Evolutionary conservation across 2,329 filamentous ascomycete genomes (phyloP).

Genomic region (Sclerotinia nivalis): DNA sequence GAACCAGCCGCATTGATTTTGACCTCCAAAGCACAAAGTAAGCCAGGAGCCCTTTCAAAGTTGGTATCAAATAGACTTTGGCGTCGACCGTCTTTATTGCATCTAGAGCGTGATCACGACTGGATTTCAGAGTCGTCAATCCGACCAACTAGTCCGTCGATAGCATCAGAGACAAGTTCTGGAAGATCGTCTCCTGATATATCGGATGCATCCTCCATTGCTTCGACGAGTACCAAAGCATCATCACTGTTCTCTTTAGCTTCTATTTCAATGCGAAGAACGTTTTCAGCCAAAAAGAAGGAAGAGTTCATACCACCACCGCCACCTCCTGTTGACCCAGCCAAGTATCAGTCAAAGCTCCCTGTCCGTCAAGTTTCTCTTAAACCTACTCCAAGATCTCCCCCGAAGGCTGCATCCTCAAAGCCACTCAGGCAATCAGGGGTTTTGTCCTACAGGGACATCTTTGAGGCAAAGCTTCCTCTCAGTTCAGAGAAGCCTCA

Average conservation of each 20-base stretch:
- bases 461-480: conserved; percentile 31
- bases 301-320: conserved; percentile 12
- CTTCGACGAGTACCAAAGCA: conserved; percentile 40
- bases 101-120: conserved; percentile 31
- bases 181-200: conserved; percentile 35
- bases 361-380: conserved; percentile 27
- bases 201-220: conserved; percentile 39
- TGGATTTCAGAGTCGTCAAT: conserved; percentile 42
- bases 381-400: not conserved
- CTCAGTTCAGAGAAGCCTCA: conserved; percentile 16
- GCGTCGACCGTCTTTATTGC: conserved; percentile 26
- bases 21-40: conserved; percentile 31
- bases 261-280: conserved; percentile 24
- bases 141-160: conserved; percentile 37
- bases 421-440: conserved; percentile 34
- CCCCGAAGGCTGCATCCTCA: not conserved
- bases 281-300: conserved; percentile 29
- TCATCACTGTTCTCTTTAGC: conserved; percentile 33
- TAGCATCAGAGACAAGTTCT: conserved; percentile 38
- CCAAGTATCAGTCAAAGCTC: conserved; percentile 28
- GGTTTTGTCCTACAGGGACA: conserved; percentile 34
- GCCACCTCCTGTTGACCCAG: conserved; percentile 27
- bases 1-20: conserved; percentile 36
- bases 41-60: conserved; percentile 18
- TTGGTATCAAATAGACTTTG: conserved; percentile 37